Evolutionary conservation across 2,329 filamentous ascomycete genomes (phyloP), one percentile per base, ranked within the genome.

Genomic region (Metarhizium humberi): DNA sequence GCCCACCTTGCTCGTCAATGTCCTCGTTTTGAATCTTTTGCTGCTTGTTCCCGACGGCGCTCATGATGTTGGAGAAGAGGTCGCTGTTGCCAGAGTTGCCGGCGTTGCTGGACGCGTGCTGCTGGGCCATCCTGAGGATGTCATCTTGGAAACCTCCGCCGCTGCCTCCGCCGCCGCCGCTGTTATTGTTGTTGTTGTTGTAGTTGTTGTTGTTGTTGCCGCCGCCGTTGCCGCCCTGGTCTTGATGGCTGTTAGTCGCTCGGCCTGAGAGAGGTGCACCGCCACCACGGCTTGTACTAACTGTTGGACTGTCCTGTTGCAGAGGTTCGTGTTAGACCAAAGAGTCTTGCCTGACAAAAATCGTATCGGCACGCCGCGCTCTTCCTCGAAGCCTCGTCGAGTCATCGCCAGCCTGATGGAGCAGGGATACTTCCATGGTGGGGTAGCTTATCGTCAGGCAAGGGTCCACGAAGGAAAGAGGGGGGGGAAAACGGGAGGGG

Each of bases 61-160:
- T 70, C 36, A 81, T 67, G 56, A 82, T 69, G 62, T 58, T 68
- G 56, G 74, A 73, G 64, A 82, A 83, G 56, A 82, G 66, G 63
- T 73, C 71, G 62, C 65, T 65, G 63, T 73, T 71, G 51, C 77
- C 77, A 29, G 74, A 76, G 38, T 65, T 67, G 55, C 78, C 76
- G 25, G 77, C 74, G 54, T 73, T 70, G 36, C 71, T 68, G 59
- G 70, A 69, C 18, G 79, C 80, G 51, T 77, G 71, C 54, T 77
- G 69, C 55, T 77, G 74, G 6, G 78, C 77, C 20, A 71, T 71
- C 40, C 69, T 66, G 58, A 79, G 69, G 62, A 80, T 77, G 55
- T 79, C 73, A 62, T 77, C 72, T 55, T 69, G 59, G 55, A 72
- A 66, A 51, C 68, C 69, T 40, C 69, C 68, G 40, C 68, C 70